Conservation (phyloP, 352 stramenopile species). For the Globisporangium okanoganense region DNA sequence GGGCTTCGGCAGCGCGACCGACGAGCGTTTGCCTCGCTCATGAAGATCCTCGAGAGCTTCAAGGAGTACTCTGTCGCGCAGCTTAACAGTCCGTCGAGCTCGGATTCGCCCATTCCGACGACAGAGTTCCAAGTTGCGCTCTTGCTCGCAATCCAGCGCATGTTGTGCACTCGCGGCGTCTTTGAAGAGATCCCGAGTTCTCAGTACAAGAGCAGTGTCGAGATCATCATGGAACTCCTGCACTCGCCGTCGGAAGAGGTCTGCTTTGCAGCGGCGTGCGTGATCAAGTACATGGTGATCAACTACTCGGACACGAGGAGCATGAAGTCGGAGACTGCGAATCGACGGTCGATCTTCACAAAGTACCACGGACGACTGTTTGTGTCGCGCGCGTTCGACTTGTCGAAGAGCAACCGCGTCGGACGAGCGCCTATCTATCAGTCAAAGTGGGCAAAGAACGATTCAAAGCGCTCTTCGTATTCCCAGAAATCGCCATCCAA, state of each 20-base stretch:
- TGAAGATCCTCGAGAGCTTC: conserved; percentile 84
- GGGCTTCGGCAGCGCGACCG: conserved; percentile 67
- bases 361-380: conserved; percentile 84
- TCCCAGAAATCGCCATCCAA: conserved; percentile 33
- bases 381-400: conserved; percentile 76
- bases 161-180: conserved; percentile 76
- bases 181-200: conserved; percentile 85
- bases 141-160: conserved; percentile 69
- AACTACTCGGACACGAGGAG: conserved; percentile 88
- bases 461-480: conserved; percentile 6
- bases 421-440: conserved; percentile 36
- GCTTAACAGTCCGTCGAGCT: conserved; percentile 76
- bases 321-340: conserved; percentile 82
- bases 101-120: conserved; percentile 73
- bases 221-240: conserved; percentile 85
- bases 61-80: conserved; percentile 84
- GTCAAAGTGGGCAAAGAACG: conserved; percentile 21
- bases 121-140: conserved; percentile 82
- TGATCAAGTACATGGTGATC: conserved; percentile 89
- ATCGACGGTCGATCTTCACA: conserved; percentile 79
- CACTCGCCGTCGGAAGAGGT: conserved; percentile 85
- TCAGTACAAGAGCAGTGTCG: conserved; percentile 83
- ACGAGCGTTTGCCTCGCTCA: conserved; percentile 68
- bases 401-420: conserved; percentile 73
- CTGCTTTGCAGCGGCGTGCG: conserved; percentile 73